Evolutionary conservation across 139 green algal species (phyloP), one percentile per base, ranked within the genome.

Genomic region (Chlamydomonas applanata): DNA sequence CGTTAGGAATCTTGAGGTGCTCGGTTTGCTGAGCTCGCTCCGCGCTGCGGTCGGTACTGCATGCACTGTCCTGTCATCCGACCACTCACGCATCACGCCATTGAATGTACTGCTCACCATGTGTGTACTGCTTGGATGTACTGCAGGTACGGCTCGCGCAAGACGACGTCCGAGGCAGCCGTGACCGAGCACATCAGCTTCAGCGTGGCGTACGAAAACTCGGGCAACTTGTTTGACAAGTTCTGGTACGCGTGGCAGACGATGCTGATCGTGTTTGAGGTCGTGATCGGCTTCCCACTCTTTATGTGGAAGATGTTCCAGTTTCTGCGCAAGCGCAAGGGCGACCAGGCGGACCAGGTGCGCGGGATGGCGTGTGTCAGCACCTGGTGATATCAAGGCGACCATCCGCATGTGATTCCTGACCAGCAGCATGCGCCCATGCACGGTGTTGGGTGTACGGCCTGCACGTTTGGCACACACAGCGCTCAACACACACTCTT

Each of bases 221-320:
- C 73, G 9, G n/a, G 33, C 1, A 35, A 44, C 52, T 71, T 85
- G 0, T 34, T 71, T 2, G 20, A 20, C 24, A 59, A 57, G 1
- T 85, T 85, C 71, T 79, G 71, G 75, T 78, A 67, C 1, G 79
- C 33, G 33, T 78, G 79, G 81, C 80, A 81, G 54, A 86, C 73
- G 30, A 84, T 84, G 44, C 69, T 87, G 1, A 86, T 87, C 33
- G 85, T 89, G 64, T 68, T 87, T 35, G 29, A 81, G 69, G 67
- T 80, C 30, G 77, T 79, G 7, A 64, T 83, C 32, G 73, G 63
- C 49, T 83, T 87, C 66, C 82, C 82, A 45, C n/a, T 79, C 22
- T 70, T 83, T 19, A 45, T 82, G 49, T 77, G 79, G 64, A 65
- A 72, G 22, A 30, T 83, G 60, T 80, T 76, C 60, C 14, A 36